Evolutionary conservation across 148 eudicot genomes (phyloP).

Genomic region (Fagopyrum tataricum): DNA sequence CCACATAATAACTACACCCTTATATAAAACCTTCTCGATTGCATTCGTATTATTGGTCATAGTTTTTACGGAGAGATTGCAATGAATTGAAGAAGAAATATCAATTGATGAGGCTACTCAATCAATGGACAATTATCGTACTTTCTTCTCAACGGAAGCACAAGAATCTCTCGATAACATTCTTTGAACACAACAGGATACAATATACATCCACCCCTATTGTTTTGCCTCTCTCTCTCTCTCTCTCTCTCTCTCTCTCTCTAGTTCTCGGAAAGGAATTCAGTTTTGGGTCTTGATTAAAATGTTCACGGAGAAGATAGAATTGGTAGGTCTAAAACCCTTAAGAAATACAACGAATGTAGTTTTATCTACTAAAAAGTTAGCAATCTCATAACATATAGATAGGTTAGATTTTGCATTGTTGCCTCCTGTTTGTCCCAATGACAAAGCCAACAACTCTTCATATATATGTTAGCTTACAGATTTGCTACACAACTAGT

Average conservation of each 20-base stretch:
- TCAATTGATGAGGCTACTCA: too few relatives aligned
- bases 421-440: too few relatives aligned
- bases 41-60: slow-evolving; percentile 46
- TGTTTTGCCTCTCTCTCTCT: background rate
- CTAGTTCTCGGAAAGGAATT: background rate
- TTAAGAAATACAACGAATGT: background rate
- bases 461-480: too few relatives aligned
- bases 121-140: slow-evolving; percentile 63
- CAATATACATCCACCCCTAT: background rate
- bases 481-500: too few relatives aligned
- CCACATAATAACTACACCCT: too few relatives aligned
- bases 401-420: too few relatives aligned
- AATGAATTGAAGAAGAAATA: too few relatives aligned
- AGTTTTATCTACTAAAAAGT: background rate
- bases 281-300: background rate
- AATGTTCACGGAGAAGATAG: background rate
- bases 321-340: background rate
- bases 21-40: too few relatives aligned
- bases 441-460: too few relatives aligned
- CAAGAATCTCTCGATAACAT: slow-evolving; percentile 81
- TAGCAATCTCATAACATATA: too few relatives aligned
- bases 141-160: slow-evolving; percentile 57
- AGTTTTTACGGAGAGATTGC: too few relatives aligned
- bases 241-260: too few relatives aligned
- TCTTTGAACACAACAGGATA: slow-evolving; percentile 83